Conservation (phyloP, 2,329 filamentous ascomycete species). For the Grosmannia serpens region DNA sequence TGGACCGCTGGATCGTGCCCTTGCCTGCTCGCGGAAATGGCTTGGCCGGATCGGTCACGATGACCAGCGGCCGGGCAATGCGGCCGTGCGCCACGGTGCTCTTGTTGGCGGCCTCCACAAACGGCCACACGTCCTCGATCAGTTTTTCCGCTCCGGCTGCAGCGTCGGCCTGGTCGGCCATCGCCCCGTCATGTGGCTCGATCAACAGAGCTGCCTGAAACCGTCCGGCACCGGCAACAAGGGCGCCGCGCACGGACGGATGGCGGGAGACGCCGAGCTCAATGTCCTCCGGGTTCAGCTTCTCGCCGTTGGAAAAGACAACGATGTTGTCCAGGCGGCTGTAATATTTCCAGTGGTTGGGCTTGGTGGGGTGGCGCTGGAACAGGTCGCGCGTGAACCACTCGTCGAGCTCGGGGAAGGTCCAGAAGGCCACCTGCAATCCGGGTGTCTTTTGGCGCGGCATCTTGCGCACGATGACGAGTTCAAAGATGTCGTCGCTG, state of each 20-base stretch:
- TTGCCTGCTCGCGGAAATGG: slow-evolving; percentile 34
- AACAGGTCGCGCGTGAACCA: slow-evolving; percentile 34
- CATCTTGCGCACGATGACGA: slow-evolving; percentile 24
- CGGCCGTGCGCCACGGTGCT: slow-evolving; percentile 33
- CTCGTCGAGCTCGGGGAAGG: slow-evolving; percentile 27
- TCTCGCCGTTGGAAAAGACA: slow-evolving; percentile 38
- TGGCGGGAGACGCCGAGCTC: slow-evolving; percentile 28
- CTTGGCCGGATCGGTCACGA: slow-evolving; percentile 25
- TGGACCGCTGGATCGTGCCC: slow-evolving; percentile 31
- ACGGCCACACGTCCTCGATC: slow-evolving; percentile 31
- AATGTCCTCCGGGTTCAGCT: slow-evolving; percentile 35
- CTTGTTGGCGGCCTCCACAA: slow-evolving; percentile 29
- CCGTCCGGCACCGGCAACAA: slow-evolving; percentile 32
- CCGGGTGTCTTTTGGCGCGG: slow-evolving; percentile 19
- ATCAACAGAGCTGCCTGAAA: slow-evolving; percentile 37
- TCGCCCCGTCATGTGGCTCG: slow-evolving; percentile 19
- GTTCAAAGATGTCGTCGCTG: slow-evolving; percentile 22
- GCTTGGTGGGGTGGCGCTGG: slow-evolving; percentile 24
- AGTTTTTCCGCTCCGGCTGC: slow-evolving; percentile 12
- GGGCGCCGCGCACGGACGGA: slow-evolving; percentile 25
- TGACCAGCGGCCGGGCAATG: slow-evolving; percentile 28
- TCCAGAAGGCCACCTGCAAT: slow-evolving; percentile 26
- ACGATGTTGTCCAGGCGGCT: slow-evolving; percentile 33
- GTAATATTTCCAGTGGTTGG: slow-evolving; percentile 23
- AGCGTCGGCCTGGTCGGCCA: background rate